These are phyloP conservation scores for Metahyphopichia silvanorum DNA, from an alignment of 805 yeast species.

Conservation along the genomic window DNA sequence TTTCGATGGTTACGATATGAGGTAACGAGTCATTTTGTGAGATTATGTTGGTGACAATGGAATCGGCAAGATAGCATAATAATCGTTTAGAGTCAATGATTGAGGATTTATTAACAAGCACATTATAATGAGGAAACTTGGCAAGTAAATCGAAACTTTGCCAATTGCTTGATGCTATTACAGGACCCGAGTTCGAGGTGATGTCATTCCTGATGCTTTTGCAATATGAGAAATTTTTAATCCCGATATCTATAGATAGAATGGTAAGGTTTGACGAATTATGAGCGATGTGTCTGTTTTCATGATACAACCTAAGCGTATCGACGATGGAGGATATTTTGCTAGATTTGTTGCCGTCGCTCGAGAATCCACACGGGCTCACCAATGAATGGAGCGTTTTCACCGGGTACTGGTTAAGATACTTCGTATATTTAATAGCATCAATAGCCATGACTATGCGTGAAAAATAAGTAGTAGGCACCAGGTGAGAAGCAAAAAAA, in stretches of 20 bases:
- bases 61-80: constrained; percentile 15
- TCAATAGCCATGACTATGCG: constrained; percentile 1
- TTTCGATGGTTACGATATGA: constrained; percentile 31
- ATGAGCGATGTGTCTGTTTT: background rate
- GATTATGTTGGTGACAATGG: constrained; percentile 6
- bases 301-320: constrained; percentile 7
- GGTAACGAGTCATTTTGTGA: constrained; percentile 21
- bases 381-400: background rate
- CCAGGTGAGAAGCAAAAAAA: too few species aligned
- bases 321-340: constrained; percentile 8
- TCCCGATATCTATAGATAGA: constrained; percentile 37
- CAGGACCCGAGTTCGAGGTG: constrained; percentile 2
- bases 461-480: too few species aligned
- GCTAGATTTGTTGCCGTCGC: constrained; percentile 12
- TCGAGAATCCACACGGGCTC: constrained; percentile 17
- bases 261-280: constrained; percentile 8
- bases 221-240: constrained; percentile 41
- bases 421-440: background rate
- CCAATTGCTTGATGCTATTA: constrained; percentile 15
- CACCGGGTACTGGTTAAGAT: background rate
- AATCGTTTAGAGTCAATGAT: constrained; percentile 25
- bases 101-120: constrained; percentile 7
- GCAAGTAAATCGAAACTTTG: constrained; percentile 22
- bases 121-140: constrained; percentile 7
- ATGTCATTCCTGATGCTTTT: constrained; percentile 7